phyloP scores from a whole-genome alignment of 495 filamentous ascomycete species.

The Lepidopterella palustris region DNA sequence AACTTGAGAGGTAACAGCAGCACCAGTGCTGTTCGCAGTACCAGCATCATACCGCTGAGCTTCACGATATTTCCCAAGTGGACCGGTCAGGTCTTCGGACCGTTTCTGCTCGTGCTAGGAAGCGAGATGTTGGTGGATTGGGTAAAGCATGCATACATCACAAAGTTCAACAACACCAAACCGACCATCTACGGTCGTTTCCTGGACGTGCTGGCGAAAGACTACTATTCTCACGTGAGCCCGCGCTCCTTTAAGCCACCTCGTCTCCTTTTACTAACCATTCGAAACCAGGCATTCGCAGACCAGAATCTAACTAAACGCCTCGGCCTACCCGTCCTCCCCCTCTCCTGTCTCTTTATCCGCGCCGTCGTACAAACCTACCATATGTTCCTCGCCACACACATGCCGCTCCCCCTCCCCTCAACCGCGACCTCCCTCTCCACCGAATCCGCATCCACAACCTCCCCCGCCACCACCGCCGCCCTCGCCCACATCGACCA shows the following conservation, averaged over 20 bases:
- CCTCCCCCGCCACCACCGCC: slow-evolving; percentile 62
- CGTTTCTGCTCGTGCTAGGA: slow-evolving; percentile 86
- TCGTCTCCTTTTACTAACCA: slow-evolving; percentile 9
- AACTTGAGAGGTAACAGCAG: slow-evolving; percentile 40
- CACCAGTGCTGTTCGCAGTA: slow-evolving; percentile 41
- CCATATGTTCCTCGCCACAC: slow-evolving; percentile 90
- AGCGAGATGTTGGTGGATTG: slow-evolving; percentile 97
- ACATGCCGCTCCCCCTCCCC: slow-evolving; percentile 66
- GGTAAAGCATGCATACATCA: slow-evolving; percentile 96
- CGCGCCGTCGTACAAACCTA: slow-evolving; percentile 92
- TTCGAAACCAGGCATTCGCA: slow-evolving; percentile 62
- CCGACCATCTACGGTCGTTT: slow-evolving; percentile 83
- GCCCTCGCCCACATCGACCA: slow-evolving; percentile 68
- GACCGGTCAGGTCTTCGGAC: slow-evolving; percentile 81
- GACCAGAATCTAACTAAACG: slow-evolving; percentile 84
- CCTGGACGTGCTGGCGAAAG: slow-evolving; percentile 87
- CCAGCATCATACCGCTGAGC: slow-evolving; percentile 70
- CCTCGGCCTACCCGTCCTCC: slow-evolving; percentile 85
- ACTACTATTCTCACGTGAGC: slow-evolving; percentile 88
- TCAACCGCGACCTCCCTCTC: slow-evolving; percentile 62
- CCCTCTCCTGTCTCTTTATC: slow-evolving; percentile 90
- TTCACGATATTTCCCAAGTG: slow-evolving; percentile 87
- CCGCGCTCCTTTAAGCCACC: neutral
- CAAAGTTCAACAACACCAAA: slow-evolving; percentile 95
- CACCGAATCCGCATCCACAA: slow-evolving; percentile 43